Evolutionary conservation across 2,329 filamentous ascomycete species (phyloP), one percentile per base, ranked within the genome.

Genomic region (Coniochaeta hoffmannii): DNA sequence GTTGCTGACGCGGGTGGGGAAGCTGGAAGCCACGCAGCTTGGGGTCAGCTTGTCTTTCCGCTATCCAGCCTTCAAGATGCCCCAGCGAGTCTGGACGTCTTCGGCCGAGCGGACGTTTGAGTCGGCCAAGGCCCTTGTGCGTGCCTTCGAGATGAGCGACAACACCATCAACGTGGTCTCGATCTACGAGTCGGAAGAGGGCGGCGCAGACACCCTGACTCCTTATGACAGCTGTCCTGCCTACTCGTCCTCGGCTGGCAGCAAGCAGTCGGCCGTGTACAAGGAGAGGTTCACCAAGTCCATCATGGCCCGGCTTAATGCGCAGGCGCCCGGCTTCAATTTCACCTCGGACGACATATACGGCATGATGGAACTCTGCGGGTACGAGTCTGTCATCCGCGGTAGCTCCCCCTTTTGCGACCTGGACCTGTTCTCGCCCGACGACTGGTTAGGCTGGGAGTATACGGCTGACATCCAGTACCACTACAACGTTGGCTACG

Each of bases 371-470:
- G 75, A 85, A 68, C 68, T 87, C 3, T 87, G 83, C 62, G 83
- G 83, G 1, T 86, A 87, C 63, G 83, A 87, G 66, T 80, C 79
- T 0, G 83, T 86, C 17, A 85, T 86, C 57, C 76, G 76, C 0
- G 83, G 83, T 2, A 77, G 74, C 49, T 86, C 82, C 0, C 77
- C 77, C 0, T 86, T 86, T 66, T 87, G 83, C 68, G 75, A 80
- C 54, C 71, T 82, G 0, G 73, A 78, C 15, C 72, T 85, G 12
- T 86, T 87, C 63, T 72, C 75, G 1, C 75, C 81, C 0, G 77
- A 83, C 59, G 83, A 86, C 58, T 86, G 83, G 83, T 78, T 87
- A n/a, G 73, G 73, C 2, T 87, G 83, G 69, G 83, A 87, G 66
- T 87, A 87, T 64, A 75, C 79, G 12, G 82, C 83, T 59, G 83